Conservation (phyloP, 768 basidiomycete genomes). For the Podaxis sp. region DNA sequence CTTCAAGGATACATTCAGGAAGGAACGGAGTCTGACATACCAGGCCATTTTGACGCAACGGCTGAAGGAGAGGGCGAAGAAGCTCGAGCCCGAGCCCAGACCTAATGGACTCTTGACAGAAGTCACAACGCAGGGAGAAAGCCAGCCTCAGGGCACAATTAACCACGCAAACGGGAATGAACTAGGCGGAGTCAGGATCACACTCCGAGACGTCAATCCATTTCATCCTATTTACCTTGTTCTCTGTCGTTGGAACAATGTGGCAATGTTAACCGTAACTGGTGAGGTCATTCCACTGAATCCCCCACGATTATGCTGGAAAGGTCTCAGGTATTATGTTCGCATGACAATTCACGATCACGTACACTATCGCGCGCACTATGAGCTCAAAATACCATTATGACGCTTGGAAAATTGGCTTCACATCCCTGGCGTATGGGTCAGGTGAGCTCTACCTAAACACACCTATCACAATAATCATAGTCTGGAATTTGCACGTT, state of each 20-base stretch:
- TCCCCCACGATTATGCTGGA: not conserved
- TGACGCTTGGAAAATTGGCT: slow-evolving; percentile 62
- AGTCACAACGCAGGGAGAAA: not conserved
- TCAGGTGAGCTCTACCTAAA: slow-evolving; percentile 1
- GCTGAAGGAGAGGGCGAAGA: slow-evolving; percentile 21
- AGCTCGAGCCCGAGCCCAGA: slow-evolving; percentile 7
- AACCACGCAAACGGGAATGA: not conserved
- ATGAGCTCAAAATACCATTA: slow-evolving; percentile 63
- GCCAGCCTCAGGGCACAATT: not conserved
- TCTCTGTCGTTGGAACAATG: slow-evolving; percentile 63
- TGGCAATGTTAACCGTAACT: slow-evolving; percentile 65
- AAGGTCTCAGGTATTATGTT: not conserved
- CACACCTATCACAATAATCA: not conserved
- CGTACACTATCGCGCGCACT: slow-evolving; percentile 70
- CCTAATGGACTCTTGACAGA: not conserved
- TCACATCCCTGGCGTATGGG: slow-evolving; percentile 73
- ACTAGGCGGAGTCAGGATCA: slow-evolving; percentile 40
- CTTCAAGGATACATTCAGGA: slow-evolving; percentile 79
- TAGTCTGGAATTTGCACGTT: not conserved
- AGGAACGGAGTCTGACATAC: slow-evolving; percentile 77
- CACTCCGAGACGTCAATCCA: slow-evolving; percentile 71
- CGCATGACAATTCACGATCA: slow-evolving; percentile 45
- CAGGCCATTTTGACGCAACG: slow-evolving; percentile 53
- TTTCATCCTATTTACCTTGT: slow-evolving; percentile 55
- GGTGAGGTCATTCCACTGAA: slow-evolving; percentile 21